phyloP scores from a whole-genome alignment of 495 filamentous ascomycete species.

The Pyrenula aspistea region DNA sequence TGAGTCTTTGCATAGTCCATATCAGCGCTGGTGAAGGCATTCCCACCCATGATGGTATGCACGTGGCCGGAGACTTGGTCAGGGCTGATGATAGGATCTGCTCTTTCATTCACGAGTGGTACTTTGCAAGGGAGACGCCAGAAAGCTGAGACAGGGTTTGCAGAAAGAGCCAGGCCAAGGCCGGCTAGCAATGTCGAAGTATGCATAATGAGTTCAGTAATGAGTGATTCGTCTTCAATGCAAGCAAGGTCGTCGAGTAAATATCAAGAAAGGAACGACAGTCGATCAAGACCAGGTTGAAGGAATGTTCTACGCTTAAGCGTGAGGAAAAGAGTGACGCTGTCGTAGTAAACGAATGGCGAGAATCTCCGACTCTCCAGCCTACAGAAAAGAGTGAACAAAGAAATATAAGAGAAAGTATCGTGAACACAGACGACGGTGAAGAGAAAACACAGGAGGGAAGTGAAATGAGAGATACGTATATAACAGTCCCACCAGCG shows the following conservation, averaged over 20 bases:
- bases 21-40: slow-evolving; percentile 52
- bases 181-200: neutral
- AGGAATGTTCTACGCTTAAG: neutral
- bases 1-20: slow-evolving; percentile 46
- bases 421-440: neutral
- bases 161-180: slow-evolving; percentile 13
- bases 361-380: slow-evolving; percentile 1
- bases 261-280: neutral
- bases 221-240: neutral
- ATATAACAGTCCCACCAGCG: neutral
- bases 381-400: neutral
- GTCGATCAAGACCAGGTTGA: neutral
- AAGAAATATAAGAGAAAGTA: neutral
- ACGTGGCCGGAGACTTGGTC: slow-evolving; percentile 50
- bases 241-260: neutral
- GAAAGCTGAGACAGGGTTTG: slow-evolving; percentile 14
- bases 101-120: slow-evolving; percentile 41
- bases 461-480: neutral
- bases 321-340: neutral
- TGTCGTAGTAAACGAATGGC: neutral
- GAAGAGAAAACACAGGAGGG: neutral
- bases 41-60: slow-evolving; percentile 67
- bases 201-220: neutral
- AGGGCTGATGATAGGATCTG: slow-evolving; percentile 60
- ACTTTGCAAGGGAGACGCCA: slow-evolving; percentile 21